phyloP scores from a whole-genome alignment of 73 alveolate genomes.

The Effrenium voratum region DNA sequence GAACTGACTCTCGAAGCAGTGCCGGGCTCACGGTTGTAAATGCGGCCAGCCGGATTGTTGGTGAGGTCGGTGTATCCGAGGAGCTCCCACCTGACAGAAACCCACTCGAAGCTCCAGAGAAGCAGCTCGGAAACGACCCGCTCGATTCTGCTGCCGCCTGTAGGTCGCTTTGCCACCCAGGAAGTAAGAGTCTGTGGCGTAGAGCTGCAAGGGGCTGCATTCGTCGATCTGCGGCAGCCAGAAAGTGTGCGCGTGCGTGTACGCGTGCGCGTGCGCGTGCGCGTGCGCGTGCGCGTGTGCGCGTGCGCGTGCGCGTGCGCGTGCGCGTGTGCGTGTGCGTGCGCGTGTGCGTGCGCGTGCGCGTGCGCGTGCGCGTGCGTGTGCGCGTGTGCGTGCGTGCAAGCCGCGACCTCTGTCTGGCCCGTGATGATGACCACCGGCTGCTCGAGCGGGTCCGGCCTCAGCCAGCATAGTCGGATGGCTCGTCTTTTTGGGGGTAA shows the following conservation, averaged over 20 bases:
- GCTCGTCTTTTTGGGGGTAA: too few species aligned
- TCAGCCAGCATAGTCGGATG: too few species aligned
- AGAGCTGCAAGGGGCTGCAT: slow-evolving; percentile 74
- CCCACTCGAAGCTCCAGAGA: neutral
- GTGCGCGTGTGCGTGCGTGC: neutral
- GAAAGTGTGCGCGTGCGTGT: too few species aligned
- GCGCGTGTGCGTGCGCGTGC: too few species aligned
- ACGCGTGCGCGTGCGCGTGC: too few species aligned
- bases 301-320: too few species aligned
- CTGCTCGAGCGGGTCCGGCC: slow-evolving; percentile 83
- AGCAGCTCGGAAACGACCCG: neutral
- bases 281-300: too few species aligned
- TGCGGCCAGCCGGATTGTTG: slow-evolving; percentile 83
- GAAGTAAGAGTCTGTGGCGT: slow-evolving; percentile 65
- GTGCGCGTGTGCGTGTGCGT: too few species aligned
- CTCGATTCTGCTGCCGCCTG: neutral
- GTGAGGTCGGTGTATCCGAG: slow-evolving; percentile 70
- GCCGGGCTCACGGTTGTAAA: slow-evolving; percentile 34
- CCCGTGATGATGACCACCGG: slow-evolving; percentile 72
- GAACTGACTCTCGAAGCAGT: neutral
- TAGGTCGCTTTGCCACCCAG: slow-evolving; percentile 69
- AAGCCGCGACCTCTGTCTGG: slow-evolving; percentile 26
- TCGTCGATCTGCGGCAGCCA: slow-evolving; percentile 48
- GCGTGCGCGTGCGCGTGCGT: too few species aligned
- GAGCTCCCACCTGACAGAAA: slow-evolving; percentile 69